Conservation (phyloP, 2,329 filamentous ascomycete species). For the Aureobasidium musti region DNA sequence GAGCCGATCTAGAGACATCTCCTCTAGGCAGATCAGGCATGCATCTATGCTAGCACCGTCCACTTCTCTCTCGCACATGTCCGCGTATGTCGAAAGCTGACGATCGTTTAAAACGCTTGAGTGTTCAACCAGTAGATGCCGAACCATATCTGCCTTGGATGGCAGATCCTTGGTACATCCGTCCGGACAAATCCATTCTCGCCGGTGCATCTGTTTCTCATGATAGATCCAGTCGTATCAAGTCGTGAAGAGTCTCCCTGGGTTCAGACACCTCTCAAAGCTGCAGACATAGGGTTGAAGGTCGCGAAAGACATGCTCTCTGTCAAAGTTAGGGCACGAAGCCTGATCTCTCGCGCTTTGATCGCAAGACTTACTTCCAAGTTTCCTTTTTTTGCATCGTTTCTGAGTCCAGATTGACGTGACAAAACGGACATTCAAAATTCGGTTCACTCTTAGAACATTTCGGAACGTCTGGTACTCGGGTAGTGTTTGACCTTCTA, state of each 20-base stretch:
- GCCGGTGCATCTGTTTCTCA: conserved; percentile 10
- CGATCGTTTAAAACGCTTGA: background rate
- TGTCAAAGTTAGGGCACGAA: background rate
- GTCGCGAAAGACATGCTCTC: conserved; percentile 9
- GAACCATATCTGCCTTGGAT: background rate
- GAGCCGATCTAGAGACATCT: background rate
- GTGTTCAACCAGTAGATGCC: background rate
- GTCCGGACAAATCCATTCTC: background rate
- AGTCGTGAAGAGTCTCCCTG: background rate
- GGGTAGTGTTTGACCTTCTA: background rate
- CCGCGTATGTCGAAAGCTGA: background rate
- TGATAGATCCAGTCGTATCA: conserved; percentile 11
- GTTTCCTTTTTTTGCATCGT: background rate
- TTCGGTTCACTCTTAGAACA: background rate
- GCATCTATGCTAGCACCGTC: background rate
- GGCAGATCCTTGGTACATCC: background rate
- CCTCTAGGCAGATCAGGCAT: background rate
- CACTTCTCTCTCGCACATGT: background rate
- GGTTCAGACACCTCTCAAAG: background rate
- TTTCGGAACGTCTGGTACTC: background rate
- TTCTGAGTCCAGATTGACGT: background rate
- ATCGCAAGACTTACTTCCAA: conserved; percentile 7
- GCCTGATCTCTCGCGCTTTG: background rate
- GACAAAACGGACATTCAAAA: background rate
- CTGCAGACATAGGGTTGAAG: conserved; percentile 3